A percentile compares a stretch with the other conserved stretches of the same genome.
phyloP scores from a whole-genome alignment of 2,329 filamentous ascomycete genomes.

The Purpureocillium takamizusanense region DNA sequence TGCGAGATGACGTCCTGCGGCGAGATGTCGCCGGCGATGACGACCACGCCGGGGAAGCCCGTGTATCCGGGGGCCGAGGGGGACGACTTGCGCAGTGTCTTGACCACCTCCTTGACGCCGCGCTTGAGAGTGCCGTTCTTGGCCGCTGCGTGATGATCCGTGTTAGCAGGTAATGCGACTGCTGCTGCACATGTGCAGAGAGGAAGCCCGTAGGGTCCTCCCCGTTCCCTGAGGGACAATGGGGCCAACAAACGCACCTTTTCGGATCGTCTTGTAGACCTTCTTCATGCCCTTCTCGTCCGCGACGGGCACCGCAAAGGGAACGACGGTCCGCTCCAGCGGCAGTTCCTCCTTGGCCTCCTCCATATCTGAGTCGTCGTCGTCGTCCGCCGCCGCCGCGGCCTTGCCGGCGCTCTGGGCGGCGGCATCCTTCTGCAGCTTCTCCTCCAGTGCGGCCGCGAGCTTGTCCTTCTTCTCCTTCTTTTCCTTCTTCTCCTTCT shows the following conservation, averaged over 20 bases:
- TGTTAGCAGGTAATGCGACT: neutral
- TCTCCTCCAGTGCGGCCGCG: slow-evolving; percentile 54
- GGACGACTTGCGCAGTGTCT: slow-evolving; percentile 89
- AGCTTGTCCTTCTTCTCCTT: slow-evolving; percentile 70
- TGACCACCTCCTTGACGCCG: slow-evolving; percentile 98
- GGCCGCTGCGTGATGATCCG: slow-evolving; percentile 58
- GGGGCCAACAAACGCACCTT: slow-evolving; percentile 40
- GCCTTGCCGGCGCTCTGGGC: slow-evolving; percentile 25
- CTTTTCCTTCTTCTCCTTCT: slow-evolving; percentile 57
- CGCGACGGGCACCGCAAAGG: slow-evolving; percentile 73
- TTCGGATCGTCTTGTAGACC: slow-evolving; percentile 46
- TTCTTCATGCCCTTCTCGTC: slow-evolving; percentile 68
- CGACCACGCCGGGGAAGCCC: slow-evolving; percentile 63
- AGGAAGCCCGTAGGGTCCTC: too few relatives aligned
- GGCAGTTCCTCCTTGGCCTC: slow-evolving; percentile 27
- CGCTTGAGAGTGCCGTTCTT: slow-evolving; percentile 94
- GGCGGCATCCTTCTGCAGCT: slow-evolving; percentile 47
- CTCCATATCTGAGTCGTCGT: slow-evolving; percentile 35
- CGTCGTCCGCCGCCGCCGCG: too few relatives aligned
- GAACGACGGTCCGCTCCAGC: slow-evolving; percentile 56
- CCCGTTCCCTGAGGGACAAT: too few relatives aligned
- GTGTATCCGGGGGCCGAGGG: slow-evolving; percentile 55
- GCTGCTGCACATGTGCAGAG: neutral
- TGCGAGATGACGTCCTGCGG: slow-evolving; percentile 98
- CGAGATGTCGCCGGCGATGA: slow-evolving; percentile 95